These are phyloP conservation scores for Xylariaceae sp. DNA, from an alignment of 2,329 filamentous ascomycete genomes.

Conservation along the genomic window DNA sequence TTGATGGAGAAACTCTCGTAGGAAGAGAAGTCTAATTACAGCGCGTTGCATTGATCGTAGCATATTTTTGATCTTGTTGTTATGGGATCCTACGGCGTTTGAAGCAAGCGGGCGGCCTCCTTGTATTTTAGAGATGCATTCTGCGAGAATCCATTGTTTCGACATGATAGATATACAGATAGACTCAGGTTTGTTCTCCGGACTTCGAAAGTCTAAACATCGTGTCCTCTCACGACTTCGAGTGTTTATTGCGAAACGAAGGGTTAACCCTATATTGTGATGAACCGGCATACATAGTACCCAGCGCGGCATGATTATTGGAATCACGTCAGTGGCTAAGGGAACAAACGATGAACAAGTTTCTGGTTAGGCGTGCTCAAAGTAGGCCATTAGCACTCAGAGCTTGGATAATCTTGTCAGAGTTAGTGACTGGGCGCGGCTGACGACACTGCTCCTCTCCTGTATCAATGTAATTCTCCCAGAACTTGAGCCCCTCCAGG, in stretches of 20 bases:
- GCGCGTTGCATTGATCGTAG: conserved; percentile 2
- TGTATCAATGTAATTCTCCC: conserved; percentile 69
- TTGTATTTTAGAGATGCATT: too few relatives aligned
- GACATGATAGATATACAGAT: too few relatives aligned
- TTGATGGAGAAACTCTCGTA: conserved; percentile 59
- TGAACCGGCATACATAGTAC: too few relatives aligned
- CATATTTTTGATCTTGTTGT: conserved; percentile 7
- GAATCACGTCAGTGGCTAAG: too few relatives aligned
- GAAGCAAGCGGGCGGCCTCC: conserved; percentile 1
- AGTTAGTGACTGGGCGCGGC: conserved; percentile 30
- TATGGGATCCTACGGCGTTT: conserved; percentile 18
- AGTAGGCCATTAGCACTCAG: conserved; percentile 32
- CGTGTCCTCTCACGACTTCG: too few relatives aligned
- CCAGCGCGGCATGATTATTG: too few relatives aligned
- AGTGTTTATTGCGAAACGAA: too few relatives aligned
- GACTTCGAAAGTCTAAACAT: too few relatives aligned
- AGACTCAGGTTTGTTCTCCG: too few relatives aligned
- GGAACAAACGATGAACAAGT: conserved; percentile 6
- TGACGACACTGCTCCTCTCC: conserved; percentile 35
- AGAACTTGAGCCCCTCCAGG: conserved; percentile 86
- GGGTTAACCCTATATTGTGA: too few relatives aligned
- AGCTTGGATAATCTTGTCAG: conserved; percentile 39
- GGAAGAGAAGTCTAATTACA: too few relatives aligned
- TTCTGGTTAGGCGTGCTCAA: conserved; percentile 10
- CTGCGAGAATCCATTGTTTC: too few relatives aligned